Evolutionary conservation across 805 yeast species (phyloP).

Genomic region (Cyberlindnera veronae): DNA sequence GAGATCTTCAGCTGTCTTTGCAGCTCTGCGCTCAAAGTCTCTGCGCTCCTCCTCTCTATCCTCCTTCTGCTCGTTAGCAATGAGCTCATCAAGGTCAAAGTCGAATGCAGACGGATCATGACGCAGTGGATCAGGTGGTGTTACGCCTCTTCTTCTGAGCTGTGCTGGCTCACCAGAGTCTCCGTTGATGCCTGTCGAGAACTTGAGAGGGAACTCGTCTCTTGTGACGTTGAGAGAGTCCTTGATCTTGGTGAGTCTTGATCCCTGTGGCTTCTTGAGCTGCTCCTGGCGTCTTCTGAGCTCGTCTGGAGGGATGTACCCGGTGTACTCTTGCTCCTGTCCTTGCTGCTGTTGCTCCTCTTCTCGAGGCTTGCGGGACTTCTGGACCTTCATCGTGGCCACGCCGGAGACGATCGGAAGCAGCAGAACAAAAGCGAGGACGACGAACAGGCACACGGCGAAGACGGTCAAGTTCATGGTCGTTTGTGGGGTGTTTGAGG

Average conservation of each 20-base stretch:
- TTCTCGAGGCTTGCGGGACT: background rate
- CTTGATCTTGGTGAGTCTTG: constrained; percentile 13
- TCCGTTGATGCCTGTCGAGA: constrained; percentile 7
- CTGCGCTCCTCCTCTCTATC: constrained; percentile 14
- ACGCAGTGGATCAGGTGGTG: constrained; percentile 2
- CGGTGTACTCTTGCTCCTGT: constrained; percentile 8
- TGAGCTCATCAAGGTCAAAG: constrained; percentile 27
- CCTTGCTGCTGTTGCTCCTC: constrained; percentile 2
- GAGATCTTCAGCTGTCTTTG: constrained; percentile 16
- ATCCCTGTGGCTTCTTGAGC: constrained; percentile 10
- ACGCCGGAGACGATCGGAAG: constrained; percentile 52
- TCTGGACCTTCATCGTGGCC: constrained; percentile 36
- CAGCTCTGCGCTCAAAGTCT: constrained; percentile 16
- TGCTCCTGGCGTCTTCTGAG: constrained; percentile 11
- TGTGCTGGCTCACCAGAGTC: background rate
- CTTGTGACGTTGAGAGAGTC: constrained; percentile 16
- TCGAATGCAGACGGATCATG: constrained; percentile 26
- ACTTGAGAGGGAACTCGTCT: constrained; percentile 24
- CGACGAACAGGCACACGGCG: background rate
- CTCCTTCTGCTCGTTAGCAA: constrained; percentile 18
- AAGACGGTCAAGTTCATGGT: too few species aligned
- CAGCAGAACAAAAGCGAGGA: constrained; percentile 32
- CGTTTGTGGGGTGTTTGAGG: too few species aligned
- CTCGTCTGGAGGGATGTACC: constrained; percentile 27
- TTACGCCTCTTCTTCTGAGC: constrained; percentile 24